These are phyloP conservation scores for Sporisorium iseilematis-ciliati DNA, from an alignment of 1,284 basidiomycete species.

Conservation along the genomic window DNA sequence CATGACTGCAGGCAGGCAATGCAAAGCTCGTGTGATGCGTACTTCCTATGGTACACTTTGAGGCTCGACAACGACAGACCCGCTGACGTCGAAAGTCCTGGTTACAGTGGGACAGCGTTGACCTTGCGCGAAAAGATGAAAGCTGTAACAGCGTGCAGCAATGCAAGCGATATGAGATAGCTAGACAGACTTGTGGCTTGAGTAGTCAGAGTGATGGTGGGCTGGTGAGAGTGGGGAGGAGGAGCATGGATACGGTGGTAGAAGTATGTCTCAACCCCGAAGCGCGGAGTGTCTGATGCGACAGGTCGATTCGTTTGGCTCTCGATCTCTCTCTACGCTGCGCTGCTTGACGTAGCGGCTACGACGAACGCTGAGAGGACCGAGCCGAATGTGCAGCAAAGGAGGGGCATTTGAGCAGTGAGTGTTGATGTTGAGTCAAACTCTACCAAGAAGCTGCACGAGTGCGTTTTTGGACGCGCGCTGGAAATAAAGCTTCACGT, in stretches of 20 bases:
- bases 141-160: not conserved
- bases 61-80: slow-evolving; percentile 3
- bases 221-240: not conserved
- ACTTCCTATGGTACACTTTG: slow-evolving; percentile 7
- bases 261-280: slow-evolving; percentile 49
- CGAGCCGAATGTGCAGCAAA: not conserved
- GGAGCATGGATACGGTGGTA: slow-evolving; percentile 30
- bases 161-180: slow-evolving; percentile 7
- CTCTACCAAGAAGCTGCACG: slow-evolving; percentile 13
- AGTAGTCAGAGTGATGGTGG: not conserved
- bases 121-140: not conserved
- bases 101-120: not conserved
- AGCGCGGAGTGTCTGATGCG: slow-evolving; percentile 20
- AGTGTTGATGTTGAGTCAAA: slow-evolving; percentile 51
- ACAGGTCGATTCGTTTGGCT: slow-evolving; percentile 25
- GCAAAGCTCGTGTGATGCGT: slow-evolving; percentile 28
- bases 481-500: slow-evolving; percentile 18
- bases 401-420: slow-evolving; percentile 23
- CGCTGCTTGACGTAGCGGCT: not conserved
- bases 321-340: not conserved
- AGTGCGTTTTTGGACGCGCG: slow-evolving; percentile 12
- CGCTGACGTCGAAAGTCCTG: slow-evolving; percentile 14
- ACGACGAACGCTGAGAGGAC: not conserved
- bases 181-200: not conserved
- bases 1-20: slow-evolving; percentile 20